These are phyloP conservation scores for Fraxinus velutina DNA, from an alignment of 305 asterid species.

Conservation along the genomic window DNA sequence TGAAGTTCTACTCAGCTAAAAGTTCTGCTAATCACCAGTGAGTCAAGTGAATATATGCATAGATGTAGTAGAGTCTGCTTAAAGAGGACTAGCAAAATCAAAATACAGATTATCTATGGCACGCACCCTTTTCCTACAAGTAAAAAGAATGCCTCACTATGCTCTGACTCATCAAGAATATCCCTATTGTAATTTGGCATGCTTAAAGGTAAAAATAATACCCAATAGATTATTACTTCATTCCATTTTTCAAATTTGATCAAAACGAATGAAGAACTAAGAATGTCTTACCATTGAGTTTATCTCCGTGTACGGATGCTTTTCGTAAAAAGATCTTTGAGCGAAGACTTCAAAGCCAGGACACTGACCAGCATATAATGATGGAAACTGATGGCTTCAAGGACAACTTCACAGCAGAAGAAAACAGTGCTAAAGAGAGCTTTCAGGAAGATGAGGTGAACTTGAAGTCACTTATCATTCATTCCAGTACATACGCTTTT, in stretches of 20 bases:
- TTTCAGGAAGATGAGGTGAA: neutral
- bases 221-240: neutral
- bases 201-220: neutral
- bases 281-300: neutral
- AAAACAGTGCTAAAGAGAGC: neutral
- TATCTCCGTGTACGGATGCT: neutral
- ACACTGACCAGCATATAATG: neutral
- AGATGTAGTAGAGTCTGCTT: neutral
- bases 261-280: neutral
- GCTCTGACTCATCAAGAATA: neutral
- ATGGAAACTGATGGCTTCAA: neutral
- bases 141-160: neutral
- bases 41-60: neutral
- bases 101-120: neutral
- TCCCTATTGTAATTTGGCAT: neutral
- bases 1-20: neutral
- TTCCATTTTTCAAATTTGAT: neutral
- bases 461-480: neutral
- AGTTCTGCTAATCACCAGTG: neutral
- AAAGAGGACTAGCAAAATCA: neutral
- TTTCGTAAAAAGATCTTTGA: neutral
- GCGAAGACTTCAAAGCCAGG: neutral
- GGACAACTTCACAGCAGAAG: neutral
- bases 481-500: neutral
- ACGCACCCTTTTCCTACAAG: neutral